These are phyloP conservation scores for Podospora pseudoanserina DNA, from an alignment of 495 filamentous ascomycete genomes.

Conservation along the genomic window DNA sequence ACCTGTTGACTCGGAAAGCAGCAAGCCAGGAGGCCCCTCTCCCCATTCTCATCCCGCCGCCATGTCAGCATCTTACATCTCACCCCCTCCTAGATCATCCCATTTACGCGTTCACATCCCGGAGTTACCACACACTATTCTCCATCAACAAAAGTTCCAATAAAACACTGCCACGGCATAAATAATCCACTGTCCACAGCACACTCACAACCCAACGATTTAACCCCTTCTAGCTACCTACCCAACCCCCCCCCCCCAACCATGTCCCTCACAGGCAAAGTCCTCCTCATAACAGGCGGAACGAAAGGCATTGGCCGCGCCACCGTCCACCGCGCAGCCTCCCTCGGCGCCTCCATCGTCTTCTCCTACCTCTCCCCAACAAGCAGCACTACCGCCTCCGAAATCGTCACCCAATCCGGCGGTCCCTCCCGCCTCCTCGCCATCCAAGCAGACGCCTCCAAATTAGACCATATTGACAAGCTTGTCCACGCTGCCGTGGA, in stretches of 20 bases:
- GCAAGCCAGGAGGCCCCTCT: not conserved
- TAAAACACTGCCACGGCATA: not conserved
- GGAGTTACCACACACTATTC: not conserved
- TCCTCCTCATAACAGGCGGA: slow-evolving; percentile 62
- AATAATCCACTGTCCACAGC: not conserved
- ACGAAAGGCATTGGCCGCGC: slow-evolving; percentile 66
- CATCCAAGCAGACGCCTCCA: slow-evolving; percentile 61
- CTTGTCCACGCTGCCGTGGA: slow-evolving; percentile 59
- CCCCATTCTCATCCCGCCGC: not conserved
- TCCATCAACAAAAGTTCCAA: not conserved
- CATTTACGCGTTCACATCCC: not conserved
- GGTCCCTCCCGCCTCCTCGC: slow-evolving; percentile 51
- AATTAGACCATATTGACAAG: slow-evolving; percentile 54
- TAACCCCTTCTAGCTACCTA: too few species aligned
- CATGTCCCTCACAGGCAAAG: slow-evolving; percentile 52
- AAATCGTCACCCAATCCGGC: slow-evolving; percentile 53
- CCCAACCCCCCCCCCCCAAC: not conserved
- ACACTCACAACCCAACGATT: not conserved
- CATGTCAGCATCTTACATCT: not conserved
- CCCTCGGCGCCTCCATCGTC: slow-evolving; percentile 59
- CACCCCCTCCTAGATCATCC: not conserved
- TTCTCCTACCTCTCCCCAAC: slow-evolving; percentile 57
- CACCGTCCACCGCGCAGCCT: slow-evolving; percentile 50
- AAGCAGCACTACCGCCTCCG: slow-evolving; percentile 51
- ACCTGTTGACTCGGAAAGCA: not conserved